Percentiles rank a stretch among this genome's conserved stretches.
Conservation (phyloP, 2,329 filamentous ascomycete genomes). For the Fusarium staphyleae region DNA sequence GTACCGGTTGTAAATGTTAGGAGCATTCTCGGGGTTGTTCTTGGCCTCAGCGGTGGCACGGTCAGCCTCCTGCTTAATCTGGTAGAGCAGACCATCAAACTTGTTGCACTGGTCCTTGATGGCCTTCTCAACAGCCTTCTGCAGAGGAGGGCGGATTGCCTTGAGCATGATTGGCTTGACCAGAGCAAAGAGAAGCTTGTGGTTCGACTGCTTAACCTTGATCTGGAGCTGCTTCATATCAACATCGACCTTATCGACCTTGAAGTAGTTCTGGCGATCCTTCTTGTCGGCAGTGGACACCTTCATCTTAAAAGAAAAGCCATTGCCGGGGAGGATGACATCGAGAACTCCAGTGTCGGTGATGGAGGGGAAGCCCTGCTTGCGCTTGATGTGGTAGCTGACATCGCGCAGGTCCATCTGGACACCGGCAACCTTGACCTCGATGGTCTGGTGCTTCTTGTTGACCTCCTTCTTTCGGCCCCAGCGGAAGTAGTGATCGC, state of each 20-base stretch:
- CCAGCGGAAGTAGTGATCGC: slow-evolving; percentile 94
- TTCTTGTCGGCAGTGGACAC: slow-evolving; percentile 79
- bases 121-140: slow-evolving; percentile 88
- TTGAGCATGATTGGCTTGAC: slow-evolving; percentile 89
- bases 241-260: slow-evolving; percentile 87
- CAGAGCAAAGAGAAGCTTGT: slow-evolving; percentile 87
- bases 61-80: slow-evolving; percentile 84
- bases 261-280: slow-evolving; percentile 87
- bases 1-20: slow-evolving; percentile 90
- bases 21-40: slow-evolving; percentile 71
- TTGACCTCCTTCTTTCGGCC: slow-evolving; percentile 86
- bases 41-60: slow-evolving; percentile 66
- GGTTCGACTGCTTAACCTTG: slow-evolving; percentile 92
- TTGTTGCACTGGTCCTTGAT: slow-evolving; percentile 84
- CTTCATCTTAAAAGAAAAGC: slow-evolving; percentile 91
- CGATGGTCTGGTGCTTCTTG: slow-evolving; percentile 81
- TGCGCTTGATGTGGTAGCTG: slow-evolving; percentile 93
- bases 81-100: slow-evolving; percentile 74
- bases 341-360: slow-evolving; percentile 90
- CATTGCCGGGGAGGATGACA: slow-evolving; percentile 84
- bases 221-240: slow-evolving; percentile 83
- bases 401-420: slow-evolving; percentile 94
- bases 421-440: slow-evolving; percentile 85
- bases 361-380: slow-evolving; percentile 88
- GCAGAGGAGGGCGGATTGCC: slow-evolving; percentile 81